Conservation (phyloP, 345 rosid species). For the Orychophragmus violaceus region DNA sequence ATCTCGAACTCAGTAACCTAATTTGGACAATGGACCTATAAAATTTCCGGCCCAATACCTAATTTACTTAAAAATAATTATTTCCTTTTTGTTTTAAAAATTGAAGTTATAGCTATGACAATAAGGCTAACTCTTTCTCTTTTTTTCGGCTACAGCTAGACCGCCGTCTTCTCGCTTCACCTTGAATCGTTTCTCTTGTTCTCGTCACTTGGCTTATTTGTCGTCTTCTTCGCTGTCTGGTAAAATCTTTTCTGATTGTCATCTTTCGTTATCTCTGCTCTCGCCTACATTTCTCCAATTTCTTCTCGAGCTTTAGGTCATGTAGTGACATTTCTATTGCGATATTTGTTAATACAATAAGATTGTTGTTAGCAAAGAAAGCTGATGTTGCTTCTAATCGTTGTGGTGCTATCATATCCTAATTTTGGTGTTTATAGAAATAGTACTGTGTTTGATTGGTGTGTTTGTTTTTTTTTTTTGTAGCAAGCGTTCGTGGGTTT, state of each 20-base stretch:
- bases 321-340: not conserved
- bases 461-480: not conserved
- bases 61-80: not conserved
- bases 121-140: constrained; percentile 25
- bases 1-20: not conserved
- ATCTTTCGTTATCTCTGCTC: not conserved
- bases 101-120: constrained; percentile 9
- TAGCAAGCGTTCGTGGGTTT: not conserved
- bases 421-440: not conserved
- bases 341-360: not conserved
- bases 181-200: constrained; percentile 30
- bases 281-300: not conserved
- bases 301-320: not conserved
- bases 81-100: not conserved
- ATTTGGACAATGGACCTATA: not conserved
- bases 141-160: constrained; percentile 42
- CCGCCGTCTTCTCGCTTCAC: constrained; percentile 35
- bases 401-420: not conserved
- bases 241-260: constrained; percentile 26
- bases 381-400: not conserved
- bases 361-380: not conserved
- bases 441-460: not conserved
- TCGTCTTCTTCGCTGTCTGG: constrained; percentile 36
- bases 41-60: not conserved
- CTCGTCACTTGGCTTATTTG: constrained; percentile 17